phyloP scores from a whole-genome alignment of 2,329 filamentous ascomycete species.

The Talaromyces verruculosus region DNA sequence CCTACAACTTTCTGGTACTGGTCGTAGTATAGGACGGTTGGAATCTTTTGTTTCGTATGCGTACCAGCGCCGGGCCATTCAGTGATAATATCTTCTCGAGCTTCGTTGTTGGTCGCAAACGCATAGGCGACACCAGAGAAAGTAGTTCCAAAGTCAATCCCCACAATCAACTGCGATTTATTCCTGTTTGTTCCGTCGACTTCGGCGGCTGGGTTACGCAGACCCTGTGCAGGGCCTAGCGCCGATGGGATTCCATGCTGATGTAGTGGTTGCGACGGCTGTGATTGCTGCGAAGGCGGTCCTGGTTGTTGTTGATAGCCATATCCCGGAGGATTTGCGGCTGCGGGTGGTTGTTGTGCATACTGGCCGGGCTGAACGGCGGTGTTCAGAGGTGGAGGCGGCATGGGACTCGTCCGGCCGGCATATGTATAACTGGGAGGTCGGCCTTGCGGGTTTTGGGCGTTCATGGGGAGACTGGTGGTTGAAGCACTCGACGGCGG shows the following conservation, averaged over 20 bases:
- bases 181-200: constrained; percentile 84
- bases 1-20: constrained; percentile 99
- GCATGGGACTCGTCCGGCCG: constrained; percentile 26
- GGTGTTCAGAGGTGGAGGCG: constrained; percentile 27
- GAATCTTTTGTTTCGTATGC: constrained; percentile 99
- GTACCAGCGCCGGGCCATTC: constrained; percentile 98
- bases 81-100: constrained; percentile 97
- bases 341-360: constrained; percentile 47
- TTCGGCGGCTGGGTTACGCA: constrained; percentile 54
- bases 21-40: constrained; percentile 98
- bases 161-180: constrained; percentile 96
- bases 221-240: constrained; percentile 30
- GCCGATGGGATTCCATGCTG: constrained; percentile 31
- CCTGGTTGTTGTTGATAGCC: constrained; percentile 41
- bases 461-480: constrained; percentile 58
- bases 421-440: constrained; percentile 63
- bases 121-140: constrained; percentile 96
- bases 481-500: constrained; percentile 48
- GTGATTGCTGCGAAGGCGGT: constrained; percentile 25
- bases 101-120: constrained; percentile 92
- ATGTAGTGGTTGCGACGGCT: constrained; percentile 15
- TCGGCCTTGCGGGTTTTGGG: constrained; percentile 55
- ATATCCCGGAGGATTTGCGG: constrained; percentile 47
- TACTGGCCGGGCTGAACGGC: constrained; percentile 55
- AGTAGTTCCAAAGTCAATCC: constrained; percentile 98